phyloP scores from a whole-genome alignment of 352 stramenopile species.

The Thraustochytrium striatum region DNA sequence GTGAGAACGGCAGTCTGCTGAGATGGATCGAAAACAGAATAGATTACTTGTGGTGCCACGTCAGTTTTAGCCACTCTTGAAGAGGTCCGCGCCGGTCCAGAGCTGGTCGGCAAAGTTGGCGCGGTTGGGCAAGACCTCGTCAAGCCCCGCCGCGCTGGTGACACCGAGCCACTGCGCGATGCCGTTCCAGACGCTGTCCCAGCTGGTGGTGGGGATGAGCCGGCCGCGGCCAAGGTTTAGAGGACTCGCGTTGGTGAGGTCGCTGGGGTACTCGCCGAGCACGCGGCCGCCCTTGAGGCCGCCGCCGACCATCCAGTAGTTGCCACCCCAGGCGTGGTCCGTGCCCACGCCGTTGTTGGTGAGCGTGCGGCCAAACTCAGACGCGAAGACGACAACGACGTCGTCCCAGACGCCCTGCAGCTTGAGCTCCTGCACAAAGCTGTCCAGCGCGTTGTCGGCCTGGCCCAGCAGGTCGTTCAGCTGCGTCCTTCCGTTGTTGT shows the following conservation, averaged over 20 bases:
- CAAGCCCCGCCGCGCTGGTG: not conserved
- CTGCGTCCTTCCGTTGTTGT: conserved; percentile 43
- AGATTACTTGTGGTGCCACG: no score
- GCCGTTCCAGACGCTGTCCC: conserved; percentile 59
- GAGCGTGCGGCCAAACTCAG: conserved; percentile 64
- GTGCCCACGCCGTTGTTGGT: conserved; percentile 58
- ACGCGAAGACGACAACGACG: conserved; percentile 58
- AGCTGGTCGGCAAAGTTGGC: not conserved
- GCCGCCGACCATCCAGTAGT: conserved; percentile 56
- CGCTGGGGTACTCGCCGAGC: conserved; percentile 60
- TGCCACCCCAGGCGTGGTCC: conserved; percentile 57
- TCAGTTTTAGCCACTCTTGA: no score
- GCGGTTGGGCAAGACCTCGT: not conserved
- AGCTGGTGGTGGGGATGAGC: conserved; percentile 60
- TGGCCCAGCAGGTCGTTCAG: not conserved
- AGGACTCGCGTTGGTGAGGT: conserved; percentile 55
- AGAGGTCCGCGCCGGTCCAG: not conserved
- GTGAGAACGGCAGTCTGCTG: no score
- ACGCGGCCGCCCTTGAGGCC: conserved; percentile 58
- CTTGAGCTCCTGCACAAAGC: conserved; percentile 60
- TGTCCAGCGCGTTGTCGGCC: conserved; percentile 56
- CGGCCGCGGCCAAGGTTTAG: conserved; percentile 56
- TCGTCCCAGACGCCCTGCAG: conserved; percentile 56
- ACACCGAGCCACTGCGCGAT: conserved; percentile 60
- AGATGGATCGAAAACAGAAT: no score